Conservation (phyloP, 352 stramenopile species). For the Globisporangium paddicum region DNA sequence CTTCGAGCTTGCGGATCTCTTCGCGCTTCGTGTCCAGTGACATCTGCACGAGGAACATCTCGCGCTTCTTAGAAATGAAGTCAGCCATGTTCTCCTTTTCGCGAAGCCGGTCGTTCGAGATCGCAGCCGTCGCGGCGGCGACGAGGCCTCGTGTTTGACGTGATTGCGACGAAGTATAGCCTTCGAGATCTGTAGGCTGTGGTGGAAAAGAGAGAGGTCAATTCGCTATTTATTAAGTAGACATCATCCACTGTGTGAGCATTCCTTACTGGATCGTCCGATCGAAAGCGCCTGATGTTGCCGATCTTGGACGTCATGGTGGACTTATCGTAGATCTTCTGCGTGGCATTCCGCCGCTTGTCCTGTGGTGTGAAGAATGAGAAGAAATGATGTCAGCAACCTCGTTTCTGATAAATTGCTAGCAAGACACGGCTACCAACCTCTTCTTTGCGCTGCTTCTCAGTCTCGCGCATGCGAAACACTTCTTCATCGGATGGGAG, state of each 20-base stretch:
- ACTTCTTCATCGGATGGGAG: constrained; percentile 93
- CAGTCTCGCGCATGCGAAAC: constrained; percentile 90
- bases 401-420: background rate
- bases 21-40: constrained; percentile 95
- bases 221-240: too few relatives aligned
- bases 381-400: background rate
- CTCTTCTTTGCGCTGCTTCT: constrained; percentile 85
- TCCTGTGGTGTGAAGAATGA: constrained; percentile 19
- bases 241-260: background rate
- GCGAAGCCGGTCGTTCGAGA: constrained; percentile 81
- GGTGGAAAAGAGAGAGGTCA: background rate
- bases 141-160: constrained; percentile 76
- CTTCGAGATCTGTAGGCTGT: constrained; percentile 37
- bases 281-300: constrained; percentile 74
- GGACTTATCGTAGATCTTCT: constrained; percentile 91
- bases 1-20: constrained; percentile 95
- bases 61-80: constrained; percentile 95
- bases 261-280: constrained; percentile 45
- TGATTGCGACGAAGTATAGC: constrained; percentile 62
- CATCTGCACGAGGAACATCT: constrained; percentile 97
- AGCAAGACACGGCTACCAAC: constrained; percentile 8
- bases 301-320: constrained; percentile 73
- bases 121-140: constrained; percentile 69
- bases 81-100: constrained; percentile 95
- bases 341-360: constrained; percentile 45